phyloP scores from a whole-genome alignment of 176 grass and related monocot genomes.

The Aechmea fasciata region DNA sequence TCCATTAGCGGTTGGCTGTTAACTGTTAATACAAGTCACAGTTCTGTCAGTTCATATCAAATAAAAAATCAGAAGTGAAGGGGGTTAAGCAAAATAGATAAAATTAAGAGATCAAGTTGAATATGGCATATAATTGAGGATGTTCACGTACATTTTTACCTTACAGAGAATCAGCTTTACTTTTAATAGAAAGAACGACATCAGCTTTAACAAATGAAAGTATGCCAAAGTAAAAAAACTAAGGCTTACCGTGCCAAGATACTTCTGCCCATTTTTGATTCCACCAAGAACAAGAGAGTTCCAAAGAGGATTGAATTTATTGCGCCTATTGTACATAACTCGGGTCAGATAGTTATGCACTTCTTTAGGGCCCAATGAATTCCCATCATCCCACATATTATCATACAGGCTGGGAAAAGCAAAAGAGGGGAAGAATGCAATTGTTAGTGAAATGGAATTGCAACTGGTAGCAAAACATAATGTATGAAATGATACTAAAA shows the following conservation, averaged over 20 bases:
- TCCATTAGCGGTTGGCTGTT: no score
- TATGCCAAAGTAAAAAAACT: not conserved
- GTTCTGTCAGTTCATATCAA: no score
- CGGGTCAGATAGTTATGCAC: conserved; percentile 79
- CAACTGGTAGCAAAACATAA: no score
- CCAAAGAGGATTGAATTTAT: conserved; percentile 97
- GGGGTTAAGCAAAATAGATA: no score
- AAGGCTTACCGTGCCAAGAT: conserved; percentile 80
- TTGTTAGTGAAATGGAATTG: no score
- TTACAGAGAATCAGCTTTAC: no score
- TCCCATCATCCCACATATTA: conserved; percentile 99
- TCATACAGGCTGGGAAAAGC: conserved; percentile 58
- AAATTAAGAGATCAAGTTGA: not conserved
- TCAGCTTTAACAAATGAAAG: not conserved
- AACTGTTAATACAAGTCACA: no score
- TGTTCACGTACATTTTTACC: no score
- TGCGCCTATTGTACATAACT: conserved; percentile 94
- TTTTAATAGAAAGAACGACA: not conserved
- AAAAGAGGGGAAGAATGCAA: not conserved
- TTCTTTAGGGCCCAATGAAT: conserved; percentile 95
- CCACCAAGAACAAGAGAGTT: conserved; percentile 93
- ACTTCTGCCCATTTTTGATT: conserved; percentile 91
- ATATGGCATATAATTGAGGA: conserved; percentile 2
- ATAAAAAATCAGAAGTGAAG: no score
- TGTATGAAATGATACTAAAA: not conserved